Conservation (phyloP, 2,329 filamentous ascomycete species). For the Colletotrichum incanum region DNA sequence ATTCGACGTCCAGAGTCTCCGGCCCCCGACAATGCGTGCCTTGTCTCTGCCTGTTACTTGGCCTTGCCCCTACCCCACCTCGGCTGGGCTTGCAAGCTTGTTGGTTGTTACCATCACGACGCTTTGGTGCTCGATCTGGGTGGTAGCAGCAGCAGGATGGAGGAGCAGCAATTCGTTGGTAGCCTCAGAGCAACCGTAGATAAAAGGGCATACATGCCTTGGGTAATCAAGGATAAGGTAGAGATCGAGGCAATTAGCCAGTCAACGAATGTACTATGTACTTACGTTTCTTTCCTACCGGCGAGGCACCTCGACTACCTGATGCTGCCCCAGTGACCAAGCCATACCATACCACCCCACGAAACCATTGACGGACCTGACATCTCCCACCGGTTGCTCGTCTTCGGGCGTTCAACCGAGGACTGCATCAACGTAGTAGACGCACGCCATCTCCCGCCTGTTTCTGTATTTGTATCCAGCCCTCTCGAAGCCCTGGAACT, state of each 20-base stretch:
- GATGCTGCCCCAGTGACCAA: conserved; percentile 3
- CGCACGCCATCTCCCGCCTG: conserved; percentile 7
- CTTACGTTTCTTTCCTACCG: neutral
- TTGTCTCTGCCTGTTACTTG: conserved; percentile 27
- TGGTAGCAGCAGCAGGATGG: conserved; percentile 10
- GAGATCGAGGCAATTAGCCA: neutral
- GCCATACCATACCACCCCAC: too few species aligned
- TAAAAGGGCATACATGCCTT: neutral
- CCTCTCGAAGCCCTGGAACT: neutral
- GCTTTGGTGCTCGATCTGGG: conserved; percentile 10
- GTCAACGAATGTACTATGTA: neutral
- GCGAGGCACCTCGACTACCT: neutral
- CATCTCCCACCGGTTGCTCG: neutral
- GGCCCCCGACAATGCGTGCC: conserved; percentile 13
- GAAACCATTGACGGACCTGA: conserved; percentile 2
- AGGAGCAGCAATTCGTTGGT: neutral
- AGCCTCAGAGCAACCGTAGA: neutral
- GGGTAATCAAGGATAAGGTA: neutral
- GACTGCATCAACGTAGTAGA: neutral
- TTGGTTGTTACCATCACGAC: neutral
- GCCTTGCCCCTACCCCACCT: conserved; percentile 40
- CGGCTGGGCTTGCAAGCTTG: conserved; percentile 29
- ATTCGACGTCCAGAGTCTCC: conserved; percentile 6
- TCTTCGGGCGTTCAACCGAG: neutral
- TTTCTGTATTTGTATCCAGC: conserved; percentile 3